Percentiles rank a stretch among this genome's conserved stretches.
These are phyloP conservation scores for Candida alai DNA, from an alignment of 805 yeast species.

Conservation along the genomic window DNA sequence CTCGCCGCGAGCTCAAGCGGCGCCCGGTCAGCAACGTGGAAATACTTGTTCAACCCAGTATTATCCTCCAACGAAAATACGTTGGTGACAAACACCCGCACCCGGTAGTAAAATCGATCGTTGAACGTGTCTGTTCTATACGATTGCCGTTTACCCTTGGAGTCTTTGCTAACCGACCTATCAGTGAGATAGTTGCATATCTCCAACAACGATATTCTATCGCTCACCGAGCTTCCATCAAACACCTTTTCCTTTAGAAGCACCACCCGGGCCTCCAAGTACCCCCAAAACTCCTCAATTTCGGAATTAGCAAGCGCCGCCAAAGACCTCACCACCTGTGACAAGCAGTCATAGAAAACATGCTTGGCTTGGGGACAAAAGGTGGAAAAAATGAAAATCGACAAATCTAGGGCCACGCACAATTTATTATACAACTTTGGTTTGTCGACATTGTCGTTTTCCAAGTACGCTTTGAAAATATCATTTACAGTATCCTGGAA, in stretches of 20 bases:
- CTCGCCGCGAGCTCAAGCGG: conserved; percentile 19
- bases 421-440: conserved; percentile 12
- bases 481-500: conserved; percentile 14
- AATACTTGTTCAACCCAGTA: conserved; percentile 42
- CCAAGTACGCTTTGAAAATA: neutral
- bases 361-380: conserved; percentile 16
- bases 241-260: conserved; percentile 23
- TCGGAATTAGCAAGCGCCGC: conserved; percentile 18
- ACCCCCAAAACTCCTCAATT: conserved; percentile 32
- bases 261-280: conserved; percentile 30
- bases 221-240: conserved; percentile 23
- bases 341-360: conserved; percentile 23
- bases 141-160: conserved; percentile 22
- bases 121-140: conserved; percentile 36
- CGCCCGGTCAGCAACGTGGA: conserved; percentile 25
- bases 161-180: conserved; percentile 13
- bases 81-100: conserved; percentile 30
- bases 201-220: conserved; percentile 38
- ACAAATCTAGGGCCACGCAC: conserved; percentile 23
- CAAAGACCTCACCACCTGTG: conserved; percentile 21
- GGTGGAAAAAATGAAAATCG: conserved; percentile 17
- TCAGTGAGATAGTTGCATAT: conserved; percentile 38
- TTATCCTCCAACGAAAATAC: conserved; percentile 38
- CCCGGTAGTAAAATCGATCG: conserved; percentile 34
- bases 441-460: neutral